A percentile compares a stretch with the other conserved stretches of the same genome.
These are phyloP conservation scores for Hura crepitans DNA, from an alignment of 441 rosid genomes.

Conservation along the genomic window DNA sequence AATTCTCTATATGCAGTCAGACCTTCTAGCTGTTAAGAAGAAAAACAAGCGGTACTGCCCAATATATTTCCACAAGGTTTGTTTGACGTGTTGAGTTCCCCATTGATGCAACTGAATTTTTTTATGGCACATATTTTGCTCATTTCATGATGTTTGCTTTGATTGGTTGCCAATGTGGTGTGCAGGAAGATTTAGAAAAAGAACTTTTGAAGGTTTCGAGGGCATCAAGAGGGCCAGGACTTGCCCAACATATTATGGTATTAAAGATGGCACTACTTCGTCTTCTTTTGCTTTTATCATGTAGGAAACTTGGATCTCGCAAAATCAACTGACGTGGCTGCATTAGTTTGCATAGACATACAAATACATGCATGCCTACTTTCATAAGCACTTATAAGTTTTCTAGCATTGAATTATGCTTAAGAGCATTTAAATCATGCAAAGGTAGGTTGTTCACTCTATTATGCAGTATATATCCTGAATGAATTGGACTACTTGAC, in stretches of 20 bases:
- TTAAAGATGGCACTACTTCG: constrained; percentile 5
- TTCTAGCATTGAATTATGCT: not conserved
- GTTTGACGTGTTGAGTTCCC: constrained; percentile 17
- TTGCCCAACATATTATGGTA: constrained; percentile 82
- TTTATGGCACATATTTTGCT: not conserved
- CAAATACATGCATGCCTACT: not conserved
- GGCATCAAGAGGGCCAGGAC: constrained; percentile 51
- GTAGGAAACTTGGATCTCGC: not conserved
- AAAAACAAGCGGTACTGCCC: constrained; percentile 80
- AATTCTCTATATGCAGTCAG: constrained; percentile 59
- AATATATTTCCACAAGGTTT: constrained; percentile 84
- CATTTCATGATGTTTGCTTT: not conserved
- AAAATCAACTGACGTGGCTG: not conserved
- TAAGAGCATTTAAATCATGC: not conserved
- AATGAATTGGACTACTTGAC: not conserved
- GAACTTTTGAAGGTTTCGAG: constrained; percentile 70
- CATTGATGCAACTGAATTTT: constrained; percentile 12
- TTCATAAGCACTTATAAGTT: not conserved
- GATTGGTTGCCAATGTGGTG: constrained; percentile 12
- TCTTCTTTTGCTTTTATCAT: constrained; percentile 9
- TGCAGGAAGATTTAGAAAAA: constrained; percentile 81
- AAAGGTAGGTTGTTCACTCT: not conserved
- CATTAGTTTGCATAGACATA: not conserved
- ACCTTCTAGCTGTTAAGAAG: constrained; percentile 74
- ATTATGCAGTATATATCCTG: not conserved